Evolutionary conservation across 352 stramenopile species (phyloP), one percentile per base, ranked within the genome.

Genomic region (Plasmopara muralis): DNA sequence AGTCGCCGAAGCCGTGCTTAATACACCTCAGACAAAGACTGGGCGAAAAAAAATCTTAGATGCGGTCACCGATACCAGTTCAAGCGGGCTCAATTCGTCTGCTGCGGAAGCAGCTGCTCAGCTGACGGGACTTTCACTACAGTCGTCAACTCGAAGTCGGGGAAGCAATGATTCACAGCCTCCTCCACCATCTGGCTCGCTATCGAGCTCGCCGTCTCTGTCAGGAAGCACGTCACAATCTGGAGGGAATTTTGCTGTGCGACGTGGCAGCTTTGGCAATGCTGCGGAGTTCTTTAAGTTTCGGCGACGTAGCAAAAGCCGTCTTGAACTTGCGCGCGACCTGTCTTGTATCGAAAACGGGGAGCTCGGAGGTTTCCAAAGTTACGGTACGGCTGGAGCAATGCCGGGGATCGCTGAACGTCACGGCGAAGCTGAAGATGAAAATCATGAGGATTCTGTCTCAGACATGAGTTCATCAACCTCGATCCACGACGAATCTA

Each of bases 231-330:
- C 54, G 15, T 40, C 53, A 6, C 48, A 57, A 16, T 43, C 52
- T 10, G 20, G 20, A 25, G 20, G 20, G 20, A 25, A 25, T 25
- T 66, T 48, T 13, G 64, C 68, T 9, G 64, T 66, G 44, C 66
- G 80, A 37, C 79, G 82, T 43, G 77, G 79, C 38, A 90, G 79
- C 42, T 92, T 92, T 58, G 82, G 82, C 1, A 92, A 92, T 57
- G 82, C 82, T 16, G 82, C 82, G 12, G 79, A 92, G 50, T 89
- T 92, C 20, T 92, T 89, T 61, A 89, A 89, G 50, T 92, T 89
- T 39, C 82, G 82, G 43, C 77, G 82, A 72, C 78, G 82, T 56
- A 92, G 82, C 55, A 92, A 92, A 69, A 92, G 82, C 33, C 82
- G 82, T 12, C 64, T 92, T 16, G 79, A 89, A 59, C 60, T 92